Evolutionary conservation across 2,329 filamentous ascomycete genomes (phyloP).

Genomic region (Corinectria fuckeliana): DNA sequence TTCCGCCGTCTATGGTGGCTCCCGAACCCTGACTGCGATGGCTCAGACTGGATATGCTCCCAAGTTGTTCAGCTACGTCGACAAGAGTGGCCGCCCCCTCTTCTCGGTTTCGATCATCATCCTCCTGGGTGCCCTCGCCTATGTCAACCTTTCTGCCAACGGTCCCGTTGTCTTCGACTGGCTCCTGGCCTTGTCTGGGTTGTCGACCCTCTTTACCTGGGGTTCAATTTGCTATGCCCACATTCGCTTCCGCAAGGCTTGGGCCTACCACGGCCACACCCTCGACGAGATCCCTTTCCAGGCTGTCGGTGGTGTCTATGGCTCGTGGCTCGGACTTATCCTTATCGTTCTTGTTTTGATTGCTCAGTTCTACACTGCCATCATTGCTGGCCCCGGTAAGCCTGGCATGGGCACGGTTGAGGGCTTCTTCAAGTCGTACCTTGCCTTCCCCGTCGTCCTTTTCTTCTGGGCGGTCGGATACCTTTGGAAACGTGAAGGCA

Average conservation of each 20-base stretch:
- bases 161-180: constrained; percentile 66
- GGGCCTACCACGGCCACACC: constrained; percentile 63
- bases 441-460: constrained; percentile 61
- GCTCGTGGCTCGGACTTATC: constrained; percentile 67
- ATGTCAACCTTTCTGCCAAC: constrained; percentile 51
- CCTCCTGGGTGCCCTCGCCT: constrained; percentile 56
- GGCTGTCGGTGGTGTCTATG: constrained; percentile 65
- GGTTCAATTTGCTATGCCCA: constrained; percentile 67
- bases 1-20: constrained; percentile 61
- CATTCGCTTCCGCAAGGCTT: constrained; percentile 70
- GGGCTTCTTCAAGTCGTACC: constrained; percentile 62
- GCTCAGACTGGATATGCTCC: constrained; percentile 62
- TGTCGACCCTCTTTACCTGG: constrained; percentile 71
- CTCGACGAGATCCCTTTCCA: constrained; percentile 72
- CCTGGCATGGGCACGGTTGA: constrained; percentile 49
- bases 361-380: constrained; percentile 61
- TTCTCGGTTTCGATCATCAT: constrained; percentile 53
- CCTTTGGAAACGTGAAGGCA: constrained; percentile 70
- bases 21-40: constrained; percentile 61
- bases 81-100: constrained; percentile 59
- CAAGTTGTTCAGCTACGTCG: constrained; percentile 59
- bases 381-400: constrained; percentile 45
- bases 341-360: constrained; percentile 63
- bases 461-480: constrained; percentile 65
- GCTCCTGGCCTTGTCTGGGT: constrained; percentile 68